Evolutionary conservation across 169 alveolate species (phyloP).

Genomic region (Cryptosporidium xiaoi): DNA sequence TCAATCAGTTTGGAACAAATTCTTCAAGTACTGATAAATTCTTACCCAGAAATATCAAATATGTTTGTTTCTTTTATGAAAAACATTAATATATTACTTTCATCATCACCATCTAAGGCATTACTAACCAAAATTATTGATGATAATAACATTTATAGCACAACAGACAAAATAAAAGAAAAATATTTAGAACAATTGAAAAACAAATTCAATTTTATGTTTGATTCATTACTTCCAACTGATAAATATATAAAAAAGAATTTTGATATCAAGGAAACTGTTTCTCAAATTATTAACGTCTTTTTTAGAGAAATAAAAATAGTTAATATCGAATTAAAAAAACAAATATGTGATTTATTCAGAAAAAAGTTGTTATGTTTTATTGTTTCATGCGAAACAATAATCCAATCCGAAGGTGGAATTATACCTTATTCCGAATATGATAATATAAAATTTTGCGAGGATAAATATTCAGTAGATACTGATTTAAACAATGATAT

Average conservation of each 20-base stretch:
- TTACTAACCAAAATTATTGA: not conserved
- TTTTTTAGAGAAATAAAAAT: not conserved
- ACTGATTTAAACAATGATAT: not conserved
- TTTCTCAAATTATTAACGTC: constrained; percentile 3
- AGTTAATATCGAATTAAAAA: not conserved
- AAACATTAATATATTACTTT: constrained; percentile 15
- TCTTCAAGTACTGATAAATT: constrained; percentile 28
- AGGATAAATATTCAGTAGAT: not conserved
- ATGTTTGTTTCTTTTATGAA: constrained; percentile 16
- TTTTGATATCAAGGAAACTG: not conserved
- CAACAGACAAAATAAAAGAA: constrained; percentile 38
- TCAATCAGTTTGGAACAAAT: constrained; percentile 49
- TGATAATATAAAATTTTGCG: not conserved
- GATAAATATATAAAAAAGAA: not conserved
- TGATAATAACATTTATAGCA: not conserved
- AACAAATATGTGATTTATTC: constrained; percentile 22
- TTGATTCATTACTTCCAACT: constrained; percentile 19
- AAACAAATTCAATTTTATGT: not conserved
- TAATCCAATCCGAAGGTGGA: constrained; percentile 72
- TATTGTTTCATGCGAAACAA: constrained; percentile 50
- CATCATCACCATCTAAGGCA: not conserved
- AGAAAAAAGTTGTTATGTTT: constrained; percentile 33
- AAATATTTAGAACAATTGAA: not conserved
- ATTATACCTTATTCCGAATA: constrained; percentile 4
- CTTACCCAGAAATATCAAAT: constrained; percentile 53